phyloP scores from a whole-genome alignment of 2,329 filamentous ascomycete species.

The Arthrobotrys sinensis region DNA sequence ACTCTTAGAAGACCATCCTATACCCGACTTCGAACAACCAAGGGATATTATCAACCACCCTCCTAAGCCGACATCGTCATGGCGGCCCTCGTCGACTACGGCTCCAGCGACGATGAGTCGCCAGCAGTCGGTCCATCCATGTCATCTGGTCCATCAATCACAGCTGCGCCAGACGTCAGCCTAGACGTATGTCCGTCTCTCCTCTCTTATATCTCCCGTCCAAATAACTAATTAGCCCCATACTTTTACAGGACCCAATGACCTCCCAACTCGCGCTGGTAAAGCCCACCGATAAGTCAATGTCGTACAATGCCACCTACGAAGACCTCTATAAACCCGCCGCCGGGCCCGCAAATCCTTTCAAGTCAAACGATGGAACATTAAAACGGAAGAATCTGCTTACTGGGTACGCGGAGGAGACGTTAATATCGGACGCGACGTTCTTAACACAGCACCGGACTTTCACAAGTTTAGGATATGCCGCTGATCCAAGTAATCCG shows the following conservation, averaged over 20 bases:
- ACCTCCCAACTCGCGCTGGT: slow-evolving; percentile 71
- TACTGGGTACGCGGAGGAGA: slow-evolving; percentile 90
- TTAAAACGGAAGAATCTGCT: slow-evolving; percentile 85
- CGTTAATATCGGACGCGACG: slow-evolving; percentile 88
- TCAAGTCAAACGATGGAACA: slow-evolving; percentile 75
- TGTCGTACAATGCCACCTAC: slow-evolving; percentile 75
- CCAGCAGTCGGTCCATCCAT: slow-evolving; percentile 62
- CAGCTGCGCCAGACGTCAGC: slow-evolving; percentile 72
- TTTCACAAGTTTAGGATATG: slow-evolving; percentile 76
- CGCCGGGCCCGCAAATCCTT: slow-evolving; percentile 82
- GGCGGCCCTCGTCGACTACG: slow-evolving; percentile 64
- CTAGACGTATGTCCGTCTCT: slow-evolving; percentile 72
- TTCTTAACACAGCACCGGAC: slow-evolving; percentile 91
- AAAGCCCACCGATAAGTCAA: slow-evolving; percentile 71
- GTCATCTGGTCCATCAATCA: slow-evolving; percentile 67
- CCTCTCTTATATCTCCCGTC: slow-evolving; percentile 54
- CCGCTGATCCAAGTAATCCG: slow-evolving; percentile 71
- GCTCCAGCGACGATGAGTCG: slow-evolving; percentile 70
- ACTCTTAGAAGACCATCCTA: no score
- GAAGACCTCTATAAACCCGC: slow-evolving; percentile 78
- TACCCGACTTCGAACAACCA: neutral
- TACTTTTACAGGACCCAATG: slow-evolving; percentile 67
- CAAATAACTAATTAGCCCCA: slow-evolving; percentile 11
- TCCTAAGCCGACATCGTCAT: slow-evolving; percentile 30
- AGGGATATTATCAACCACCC: slow-evolving; percentile 1